These are phyloP conservation scores for Amanita thiersii DNA, from an alignment of 768 basidiomycete genomes.

Conservation along the genomic window DNA sequence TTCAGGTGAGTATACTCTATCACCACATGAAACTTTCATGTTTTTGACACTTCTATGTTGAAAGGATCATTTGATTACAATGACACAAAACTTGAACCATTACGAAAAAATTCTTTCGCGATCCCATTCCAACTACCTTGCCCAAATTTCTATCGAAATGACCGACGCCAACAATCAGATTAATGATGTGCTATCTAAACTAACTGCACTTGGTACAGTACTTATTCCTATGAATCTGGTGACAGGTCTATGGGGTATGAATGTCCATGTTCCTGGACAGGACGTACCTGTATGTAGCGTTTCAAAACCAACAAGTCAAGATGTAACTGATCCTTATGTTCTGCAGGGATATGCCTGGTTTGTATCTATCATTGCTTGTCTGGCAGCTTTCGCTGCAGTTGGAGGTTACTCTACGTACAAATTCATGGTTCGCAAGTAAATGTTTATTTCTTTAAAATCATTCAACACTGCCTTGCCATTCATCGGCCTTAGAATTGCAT, in stretches of 20 bases:
- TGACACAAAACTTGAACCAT: slow-evolving; percentile 99
- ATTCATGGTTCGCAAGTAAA: slow-evolving; percentile 49
- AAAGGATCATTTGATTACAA: slow-evolving; percentile 96
- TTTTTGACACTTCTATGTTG: not conserved
- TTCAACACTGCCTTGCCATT: no score
- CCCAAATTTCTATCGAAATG: slow-evolving; percentile 99
- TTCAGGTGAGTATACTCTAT: slow-evolving; percentile 45
- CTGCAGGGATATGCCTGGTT: slow-evolving; percentile 80
- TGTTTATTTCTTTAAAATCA: slow-evolving; percentile 9
- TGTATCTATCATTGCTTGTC: slow-evolving; percentile 69
- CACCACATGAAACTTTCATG: not conserved
- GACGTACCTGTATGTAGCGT: slow-evolving; percentile 34
- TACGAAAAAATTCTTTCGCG: slow-evolving; percentile 99
- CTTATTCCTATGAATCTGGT: slow-evolving; percentile 97
- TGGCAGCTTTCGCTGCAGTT: slow-evolving; percentile 74
- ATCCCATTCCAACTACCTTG: slow-evolving; percentile 98
- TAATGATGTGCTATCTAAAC: slow-evolving; percentile 95
- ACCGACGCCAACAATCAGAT: slow-evolving; percentile 99
- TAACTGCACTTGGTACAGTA: slow-evolving; percentile 95
- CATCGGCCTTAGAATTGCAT: no score
- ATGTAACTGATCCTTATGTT: no score
- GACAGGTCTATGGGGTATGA: slow-evolving; percentile 97
- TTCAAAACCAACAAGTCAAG: no score
- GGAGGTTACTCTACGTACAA: slow-evolving; percentile 77
- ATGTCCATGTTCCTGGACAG: slow-evolving; percentile 93